Evolutionary conservation across 495 filamentous ascomycete species (phyloP).

Genomic region (Aspergillus steynii): DNA sequence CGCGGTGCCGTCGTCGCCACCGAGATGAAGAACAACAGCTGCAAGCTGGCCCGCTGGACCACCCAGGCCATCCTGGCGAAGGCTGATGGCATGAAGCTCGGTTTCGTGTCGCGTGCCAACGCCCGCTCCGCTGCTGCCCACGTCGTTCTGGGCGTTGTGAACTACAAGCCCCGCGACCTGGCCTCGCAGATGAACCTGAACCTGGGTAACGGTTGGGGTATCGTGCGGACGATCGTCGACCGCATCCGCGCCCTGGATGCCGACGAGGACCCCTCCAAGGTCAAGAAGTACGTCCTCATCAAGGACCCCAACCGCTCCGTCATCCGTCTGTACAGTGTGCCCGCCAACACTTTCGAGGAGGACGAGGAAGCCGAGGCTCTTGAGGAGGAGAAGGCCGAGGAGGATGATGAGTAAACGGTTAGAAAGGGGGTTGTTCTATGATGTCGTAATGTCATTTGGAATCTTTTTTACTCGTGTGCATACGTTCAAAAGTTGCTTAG

Average conservation of each 20-base stretch:
- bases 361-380: slow-evolving; percentile 50
- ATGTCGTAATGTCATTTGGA: slow-evolving; percentile 15
- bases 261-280: slow-evolving; percentile 68
- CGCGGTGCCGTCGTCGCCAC: slow-evolving; percentile 95
- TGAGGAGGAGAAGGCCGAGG: slow-evolving; percentile 30
- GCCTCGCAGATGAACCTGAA: slow-evolving; percentile 97
- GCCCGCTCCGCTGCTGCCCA: slow-evolving; percentile 87
- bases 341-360: slow-evolving; percentile 83
- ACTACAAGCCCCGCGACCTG: slow-evolving; percentile 96
- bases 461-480: slow-evolving; percentile 5
- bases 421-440: slow-evolving; percentile 17
- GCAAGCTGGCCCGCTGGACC: slow-evolving; percentile 96
- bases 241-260: slow-evolving; percentile 64
- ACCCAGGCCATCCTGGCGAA: slow-evolving; percentile 93
- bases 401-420: slow-evolving; percentile 40
- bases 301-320: slow-evolving; percentile 96
- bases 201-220: slow-evolving; percentile 96
- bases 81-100: slow-evolving; percentile 96
- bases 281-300: slow-evolving; percentile 65
- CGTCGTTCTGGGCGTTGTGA: slow-evolving; percentile 91
- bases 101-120: slow-evolving; percentile 93
- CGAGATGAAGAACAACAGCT: slow-evolving; percentile 99
- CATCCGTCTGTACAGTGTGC: slow-evolving; percentile 89
- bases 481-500: slow-evolving; percentile 7
- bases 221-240: slow-evolving; percentile 94